A percentile compares a stretch with the other conserved stretches of the same genome.
Conservation (phyloP, 441 rosid genomes). For the Populus hybrid region DNA sequence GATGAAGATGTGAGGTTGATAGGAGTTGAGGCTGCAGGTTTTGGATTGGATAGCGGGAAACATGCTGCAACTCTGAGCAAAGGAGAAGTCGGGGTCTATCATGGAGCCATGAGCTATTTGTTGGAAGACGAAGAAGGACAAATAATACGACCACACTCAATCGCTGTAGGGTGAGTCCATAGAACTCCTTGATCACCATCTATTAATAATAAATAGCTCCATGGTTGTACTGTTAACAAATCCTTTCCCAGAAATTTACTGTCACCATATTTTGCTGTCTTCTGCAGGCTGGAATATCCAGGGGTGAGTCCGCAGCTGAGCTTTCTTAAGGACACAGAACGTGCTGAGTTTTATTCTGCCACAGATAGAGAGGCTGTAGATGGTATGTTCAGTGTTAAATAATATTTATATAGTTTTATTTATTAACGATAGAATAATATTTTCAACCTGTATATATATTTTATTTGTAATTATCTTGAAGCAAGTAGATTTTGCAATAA, state of each 20-base stretch:
- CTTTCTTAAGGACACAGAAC: constrained; percentile 57
- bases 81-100: constrained; percentile 80
- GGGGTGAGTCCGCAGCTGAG: constrained; percentile 84
- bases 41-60: constrained; percentile 66
- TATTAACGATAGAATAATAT: no score
- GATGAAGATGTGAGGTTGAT: constrained; percentile 65
- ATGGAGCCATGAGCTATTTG: constrained; percentile 74
- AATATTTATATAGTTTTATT: no score
- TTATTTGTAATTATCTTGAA: no score
- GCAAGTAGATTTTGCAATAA: neutral
- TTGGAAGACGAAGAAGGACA: constrained; percentile 79
- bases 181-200: neutral
- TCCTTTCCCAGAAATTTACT: neutral
- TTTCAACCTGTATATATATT: no score
- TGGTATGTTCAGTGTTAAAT: constrained; percentile 30
- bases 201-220: neutral
- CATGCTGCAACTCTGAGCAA: constrained; percentile 67
- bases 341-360: constrained; percentile 57
- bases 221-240: no score
- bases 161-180: constrained; percentile 60
- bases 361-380: constrained; percentile 71
- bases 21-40: constrained; percentile 78
- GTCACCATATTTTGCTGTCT: neutral
- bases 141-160: constrained; percentile 53
- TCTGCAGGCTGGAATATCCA: constrained; percentile 58